phyloP scores from a whole-genome alignment of 2,329 filamentous ascomycete species.

The Biscogniauxia sp. region DNA sequence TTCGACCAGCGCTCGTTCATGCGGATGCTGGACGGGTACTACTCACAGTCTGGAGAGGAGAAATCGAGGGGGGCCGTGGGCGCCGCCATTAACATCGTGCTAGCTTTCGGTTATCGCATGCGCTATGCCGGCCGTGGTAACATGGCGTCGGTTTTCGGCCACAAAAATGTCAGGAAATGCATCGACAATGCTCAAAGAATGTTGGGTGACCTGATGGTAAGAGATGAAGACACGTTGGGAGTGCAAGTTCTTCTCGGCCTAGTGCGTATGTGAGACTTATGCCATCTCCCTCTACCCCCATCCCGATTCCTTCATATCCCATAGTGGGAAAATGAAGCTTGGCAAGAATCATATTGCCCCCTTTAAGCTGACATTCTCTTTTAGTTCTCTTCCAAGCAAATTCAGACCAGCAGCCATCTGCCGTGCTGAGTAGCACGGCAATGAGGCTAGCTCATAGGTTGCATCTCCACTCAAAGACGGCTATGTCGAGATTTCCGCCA shows the following conservation, averaged over 20 bases:
- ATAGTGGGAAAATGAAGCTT: background rate
- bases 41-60: constrained; percentile 24
- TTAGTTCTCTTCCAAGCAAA: constrained; percentile 36
- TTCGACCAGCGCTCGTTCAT: constrained; percentile 38
- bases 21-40: constrained; percentile 36
- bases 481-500: constrained; percentile 22
- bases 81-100: constrained; percentile 40
- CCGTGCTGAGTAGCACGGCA: constrained; percentile 39
- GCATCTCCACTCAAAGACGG: constrained; percentile 33
- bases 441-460: constrained; percentile 38
- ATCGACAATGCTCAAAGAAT: constrained; percentile 39
- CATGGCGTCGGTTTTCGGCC: constrained; percentile 13
- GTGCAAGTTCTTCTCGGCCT: constrained; percentile 40
- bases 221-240: constrained; percentile 38
- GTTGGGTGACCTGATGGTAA: constrained; percentile 37
- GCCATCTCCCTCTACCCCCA: background rate
- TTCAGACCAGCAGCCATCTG: constrained; percentile 36
- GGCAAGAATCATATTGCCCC: background rate
- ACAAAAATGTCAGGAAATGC: constrained; percentile 26
- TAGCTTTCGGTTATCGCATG: constrained; percentile 36
- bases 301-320: no score
- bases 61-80: constrained; percentile 31
- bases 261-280: constrained; percentile 24
- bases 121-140: constrained; percentile 20
- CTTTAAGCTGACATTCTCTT: constrained; percentile 3